Percentiles rank a stretch among this genome's conserved stretches.
phyloP scores from a whole-genome alignment of 352 stramenopile genomes.

The Pythium pectinolyticum region DNA sequence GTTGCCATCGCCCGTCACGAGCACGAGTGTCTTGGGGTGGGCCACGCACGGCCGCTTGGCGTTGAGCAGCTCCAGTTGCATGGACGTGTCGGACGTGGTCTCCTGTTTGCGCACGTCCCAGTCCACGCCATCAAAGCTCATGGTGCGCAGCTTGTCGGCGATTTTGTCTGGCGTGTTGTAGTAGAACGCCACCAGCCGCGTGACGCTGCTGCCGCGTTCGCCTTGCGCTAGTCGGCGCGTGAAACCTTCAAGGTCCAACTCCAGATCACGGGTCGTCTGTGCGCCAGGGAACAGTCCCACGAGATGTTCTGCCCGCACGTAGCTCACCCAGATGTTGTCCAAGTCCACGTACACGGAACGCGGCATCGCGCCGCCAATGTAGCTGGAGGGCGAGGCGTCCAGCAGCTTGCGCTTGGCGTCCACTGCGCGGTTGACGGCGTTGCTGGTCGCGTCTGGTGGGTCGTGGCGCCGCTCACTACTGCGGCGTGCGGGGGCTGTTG shows the following conservation, averaged over 20 bases:
- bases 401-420: neutral
- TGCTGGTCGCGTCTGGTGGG: neutral
- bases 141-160: conserved; percentile 7
- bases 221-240: conserved; percentile 30
- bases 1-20: conserved; percentile 42
- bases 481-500: no score
- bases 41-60: conserved; percentile 26
- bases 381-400: neutral
- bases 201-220: conserved; percentile 5
- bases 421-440: neutral
- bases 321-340: conserved; percentile 38
- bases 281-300: conserved; percentile 32
- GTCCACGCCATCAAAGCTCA: conserved; percentile 20
- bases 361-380: conserved; percentile 1
- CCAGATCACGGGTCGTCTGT: conserved; percentile 28
- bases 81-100: conserved; percentile 32
- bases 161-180: conserved; percentile 34
- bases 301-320: conserved; percentile 31
- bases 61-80: conserved; percentile 38
- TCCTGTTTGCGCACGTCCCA: conserved; percentile 36
- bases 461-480: neutral
- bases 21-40: conserved; percentile 39
- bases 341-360: conserved; percentile 47
- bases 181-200: conserved; percentile 31
- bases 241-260: conserved; percentile 37